Conservation (phyloP, 1,284 basidiomycete species). For the Papiliotrema flavescens region DNA sequence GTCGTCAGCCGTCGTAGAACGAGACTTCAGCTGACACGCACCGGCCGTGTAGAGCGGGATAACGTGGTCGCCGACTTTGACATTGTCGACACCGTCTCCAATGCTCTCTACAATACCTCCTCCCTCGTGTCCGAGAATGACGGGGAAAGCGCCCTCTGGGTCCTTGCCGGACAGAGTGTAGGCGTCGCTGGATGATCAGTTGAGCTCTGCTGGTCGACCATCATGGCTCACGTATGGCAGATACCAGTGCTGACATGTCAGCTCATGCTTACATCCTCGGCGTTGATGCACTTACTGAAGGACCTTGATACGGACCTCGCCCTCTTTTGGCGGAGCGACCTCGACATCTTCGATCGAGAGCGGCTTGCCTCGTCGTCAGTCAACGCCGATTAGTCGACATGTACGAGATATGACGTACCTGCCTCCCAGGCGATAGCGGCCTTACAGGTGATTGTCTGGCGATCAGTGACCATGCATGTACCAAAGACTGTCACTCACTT, state of each 20-base stretch:
- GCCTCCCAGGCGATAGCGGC: conserved; percentile 97
- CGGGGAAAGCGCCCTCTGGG: conserved; percentile 93
- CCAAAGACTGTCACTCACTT: conserved; percentile 19
- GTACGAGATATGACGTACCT: conserved; percentile 49
- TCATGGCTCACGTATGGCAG: conserved; percentile 72
- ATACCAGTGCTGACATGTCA: conserved; percentile 61
- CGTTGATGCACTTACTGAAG: conserved; percentile 60
- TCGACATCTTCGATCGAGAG: conserved; percentile 88
- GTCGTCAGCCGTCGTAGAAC: background rate
- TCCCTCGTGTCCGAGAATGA: conserved; percentile 84
- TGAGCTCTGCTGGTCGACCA: background rate
- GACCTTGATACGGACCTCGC: conserved; percentile 92
- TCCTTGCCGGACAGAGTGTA: conserved; percentile 96
- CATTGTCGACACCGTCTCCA: conserved; percentile 85
- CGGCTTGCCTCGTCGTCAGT: conserved; percentile 54
- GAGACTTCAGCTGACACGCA: conserved; percentile 37
- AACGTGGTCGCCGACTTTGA: conserved; percentile 85
- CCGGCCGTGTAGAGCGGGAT: conserved; percentile 90
- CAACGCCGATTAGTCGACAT: background rate
- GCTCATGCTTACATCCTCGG: background rate
- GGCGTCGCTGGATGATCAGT: conserved; percentile 58
- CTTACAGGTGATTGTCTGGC: conserved; percentile 76
- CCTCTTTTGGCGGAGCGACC: conserved; percentile 81
- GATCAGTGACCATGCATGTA: background rate
- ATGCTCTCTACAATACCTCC: conserved; percentile 73